Evolutionary conservation across 2,329 filamentous ascomycete species (phyloP).

Genomic region (Ascochyta clinopodiicola): DNA sequence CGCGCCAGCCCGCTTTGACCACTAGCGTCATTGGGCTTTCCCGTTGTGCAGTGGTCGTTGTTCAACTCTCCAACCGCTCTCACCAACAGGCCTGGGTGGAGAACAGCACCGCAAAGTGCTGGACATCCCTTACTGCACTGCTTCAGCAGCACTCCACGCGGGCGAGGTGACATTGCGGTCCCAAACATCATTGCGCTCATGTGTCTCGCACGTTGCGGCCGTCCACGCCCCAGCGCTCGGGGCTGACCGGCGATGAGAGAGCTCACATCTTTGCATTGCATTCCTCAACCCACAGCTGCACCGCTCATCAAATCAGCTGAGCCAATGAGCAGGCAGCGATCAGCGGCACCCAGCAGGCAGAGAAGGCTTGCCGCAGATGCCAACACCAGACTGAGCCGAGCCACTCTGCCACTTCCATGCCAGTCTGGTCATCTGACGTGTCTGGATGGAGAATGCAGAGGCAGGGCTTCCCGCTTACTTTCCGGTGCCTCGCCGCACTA

Average conservation of each 20-base stretch:
- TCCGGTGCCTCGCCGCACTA: conserved; percentile 35
- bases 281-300: conserved; percentile 41
- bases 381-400: conserved; percentile 35
- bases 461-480: conserved; percentile 33
- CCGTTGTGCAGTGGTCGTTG: conserved; percentile 26
- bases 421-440: conserved; percentile 43
- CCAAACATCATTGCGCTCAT: conserved; percentile 34
- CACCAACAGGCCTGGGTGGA: conserved; percentile 21
- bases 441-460: conserved; percentile 32
- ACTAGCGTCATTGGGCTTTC: conserved; percentile 29
- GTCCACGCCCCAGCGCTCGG: conserved; percentile 31
- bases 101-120: conserved; percentile 19
- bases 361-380: conserved; percentile 37
- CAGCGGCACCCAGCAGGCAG: conserved; percentile 19
- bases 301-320: conserved; percentile 18
- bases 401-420: conserved; percentile 26
- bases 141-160: conserved; percentile 30
- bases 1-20: conserved; percentile 26
- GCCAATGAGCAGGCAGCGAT: conserved; percentile 28
- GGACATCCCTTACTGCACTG: conserved; percentile 26
- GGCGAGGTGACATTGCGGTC: conserved; percentile 37
- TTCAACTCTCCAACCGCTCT: conserved; percentile 28
- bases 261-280: conserved; percentile 39
- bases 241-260: conserved; percentile 34
- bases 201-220: conserved; percentile 47